phyloP scores from a whole-genome alignment of 768 basidiomycete species.

The Xerocomellus dryophilus region DNA sequence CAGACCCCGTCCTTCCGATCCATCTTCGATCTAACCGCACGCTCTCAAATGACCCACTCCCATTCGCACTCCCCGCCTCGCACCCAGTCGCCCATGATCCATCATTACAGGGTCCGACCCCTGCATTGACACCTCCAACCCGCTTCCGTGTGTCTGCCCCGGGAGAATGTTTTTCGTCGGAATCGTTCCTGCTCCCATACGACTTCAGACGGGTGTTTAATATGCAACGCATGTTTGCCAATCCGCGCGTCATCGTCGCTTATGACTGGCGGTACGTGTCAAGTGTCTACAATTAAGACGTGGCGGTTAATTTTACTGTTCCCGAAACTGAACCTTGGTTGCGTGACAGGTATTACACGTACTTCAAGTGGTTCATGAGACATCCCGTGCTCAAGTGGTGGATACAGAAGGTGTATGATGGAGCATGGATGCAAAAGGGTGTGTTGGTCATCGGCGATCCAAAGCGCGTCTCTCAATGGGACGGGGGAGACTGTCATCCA shows the following conservation, averaged over 20 bases:
- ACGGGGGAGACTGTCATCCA: slow-evolving; percentile 25
- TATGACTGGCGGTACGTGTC: slow-evolving; percentile 35
- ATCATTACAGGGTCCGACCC: slow-evolving; percentile 12
- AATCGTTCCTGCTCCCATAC: slow-evolving; percentile 42
- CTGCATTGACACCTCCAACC: slow-evolving; percentile 17
- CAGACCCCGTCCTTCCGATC: slow-evolving; percentile 42
- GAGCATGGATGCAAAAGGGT: slow-evolving; percentile 37
- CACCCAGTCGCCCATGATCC: slow-evolving; percentile 15
- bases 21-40: slow-evolving; percentile 37
- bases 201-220: slow-evolving; percentile 41
- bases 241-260: slow-evolving; percentile 38
- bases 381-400: slow-evolving; percentile 42
- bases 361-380: slow-evolving; percentile 38
- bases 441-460: slow-evolving; percentile 38
- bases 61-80: slow-evolving; percentile 8
- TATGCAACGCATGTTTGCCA: slow-evolving; percentile 38
- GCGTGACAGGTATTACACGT: slow-evolving; percentile 28
- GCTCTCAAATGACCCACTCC: slow-evolving; percentile 34
- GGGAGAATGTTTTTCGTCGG: slow-evolving; percentile 29
- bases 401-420: slow-evolving; percentile 36
- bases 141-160: slow-evolving; percentile 17
- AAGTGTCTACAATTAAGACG: neutral
- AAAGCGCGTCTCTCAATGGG: slow-evolving; percentile 18
- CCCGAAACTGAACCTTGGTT: slow-evolving; percentile 2
- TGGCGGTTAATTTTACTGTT: neutral